Conservation (phyloP, 768 basidiomycete genomes). For the Hygrocybe punicea region DNA sequence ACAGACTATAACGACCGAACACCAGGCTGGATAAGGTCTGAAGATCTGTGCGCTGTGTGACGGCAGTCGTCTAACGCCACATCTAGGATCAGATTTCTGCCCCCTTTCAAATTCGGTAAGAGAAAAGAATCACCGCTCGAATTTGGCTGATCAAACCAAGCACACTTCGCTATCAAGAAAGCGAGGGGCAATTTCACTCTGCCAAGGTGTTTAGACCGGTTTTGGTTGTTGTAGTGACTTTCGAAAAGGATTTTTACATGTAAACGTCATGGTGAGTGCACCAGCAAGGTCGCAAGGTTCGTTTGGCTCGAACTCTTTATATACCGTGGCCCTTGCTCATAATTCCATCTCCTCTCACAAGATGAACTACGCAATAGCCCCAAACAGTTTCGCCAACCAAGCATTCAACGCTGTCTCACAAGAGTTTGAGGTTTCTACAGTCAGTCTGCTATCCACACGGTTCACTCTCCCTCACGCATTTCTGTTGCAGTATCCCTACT, state of each 20-base stretch:
- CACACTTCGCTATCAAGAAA: not conserved
- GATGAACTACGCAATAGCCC: not conserved
- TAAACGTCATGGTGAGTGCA: not conserved
- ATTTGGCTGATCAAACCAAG: not conserved
- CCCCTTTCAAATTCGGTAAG: not conserved
- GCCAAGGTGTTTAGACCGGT: not conserved
- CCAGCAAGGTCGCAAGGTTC: not conserved
- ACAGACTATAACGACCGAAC: too few species aligned
- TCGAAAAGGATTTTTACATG: not conserved
- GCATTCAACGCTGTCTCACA: not conserved
- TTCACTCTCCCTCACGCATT: not conserved
- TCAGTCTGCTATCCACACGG: not conserved
- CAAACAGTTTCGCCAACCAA: not conserved
- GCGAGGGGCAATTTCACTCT: not conserved
- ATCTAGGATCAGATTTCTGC: not conserved
- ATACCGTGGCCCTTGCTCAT: not conserved
- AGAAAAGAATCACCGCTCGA: not conserved
- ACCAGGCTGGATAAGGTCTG: too few species aligned
- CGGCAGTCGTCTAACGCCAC: conserved; percentile 5
- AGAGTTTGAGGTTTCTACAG: not conserved
- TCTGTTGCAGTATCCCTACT: not conserved
- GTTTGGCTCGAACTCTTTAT: not conserved
- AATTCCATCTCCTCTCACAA: not conserved
- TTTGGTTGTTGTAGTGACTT: not conserved
- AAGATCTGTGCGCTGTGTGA: too few species aligned